Evolutionary conservation across 2,329 filamentous ascomycete species (phyloP).

Genomic region (Monilinia fructicola): DNA sequence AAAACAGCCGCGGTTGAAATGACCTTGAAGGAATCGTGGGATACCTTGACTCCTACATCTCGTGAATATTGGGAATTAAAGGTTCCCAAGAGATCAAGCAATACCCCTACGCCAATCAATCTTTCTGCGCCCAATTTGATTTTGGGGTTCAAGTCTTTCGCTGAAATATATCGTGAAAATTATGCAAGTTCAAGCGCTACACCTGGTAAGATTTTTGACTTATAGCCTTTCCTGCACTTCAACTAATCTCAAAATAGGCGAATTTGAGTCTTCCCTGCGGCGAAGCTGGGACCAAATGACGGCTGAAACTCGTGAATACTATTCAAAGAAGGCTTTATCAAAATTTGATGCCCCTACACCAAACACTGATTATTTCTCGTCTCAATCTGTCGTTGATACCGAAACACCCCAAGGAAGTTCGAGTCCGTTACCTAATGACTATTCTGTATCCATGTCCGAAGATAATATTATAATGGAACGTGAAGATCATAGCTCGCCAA

Average conservation of each 20-base stretch:
- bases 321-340: background rate
- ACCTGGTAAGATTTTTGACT: background rate
- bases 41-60: background rate
- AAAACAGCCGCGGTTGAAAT: background rate
- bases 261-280: conserved; percentile 7
- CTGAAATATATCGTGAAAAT: background rate
- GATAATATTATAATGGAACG: background rate
- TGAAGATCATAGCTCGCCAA: background rate
- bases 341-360: background rate
- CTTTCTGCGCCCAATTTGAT: background rate
- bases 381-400: background rate
- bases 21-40: background rate
- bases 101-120: background rate
- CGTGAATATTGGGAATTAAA: background rate
- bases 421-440: background rate
- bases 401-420: background rate
- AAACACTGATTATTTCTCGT: background rate
- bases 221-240: background rate
- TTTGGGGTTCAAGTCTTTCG: background rate
- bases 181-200: background rate
- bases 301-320: background rate
- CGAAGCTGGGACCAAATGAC: background rate
- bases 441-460: background rate
- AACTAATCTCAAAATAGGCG: conserved; percentile 12
- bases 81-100: background rate